Base-by-base conservation (phyloP, 805 yeast species). In the Sugiyamaella smithiae region DNA sequence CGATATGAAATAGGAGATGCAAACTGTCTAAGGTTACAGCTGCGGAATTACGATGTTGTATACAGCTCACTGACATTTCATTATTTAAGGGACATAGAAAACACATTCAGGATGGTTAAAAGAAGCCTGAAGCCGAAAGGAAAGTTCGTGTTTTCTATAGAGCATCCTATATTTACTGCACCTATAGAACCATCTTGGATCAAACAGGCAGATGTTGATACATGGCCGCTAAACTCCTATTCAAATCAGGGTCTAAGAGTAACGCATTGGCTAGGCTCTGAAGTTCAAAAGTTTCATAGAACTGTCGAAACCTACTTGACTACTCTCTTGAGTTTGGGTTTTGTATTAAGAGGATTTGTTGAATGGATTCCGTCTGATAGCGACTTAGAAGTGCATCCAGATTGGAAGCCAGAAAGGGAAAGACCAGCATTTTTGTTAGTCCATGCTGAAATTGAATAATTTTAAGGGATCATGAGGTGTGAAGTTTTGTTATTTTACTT, bases 31-130 rank as follows among this genome's bases (percentile, higher is more conserved):
- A 12, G 4, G 22, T 16, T 35, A 12, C 22, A 14, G 19, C 11
- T 12, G 4, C 12, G 20, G 4, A 35, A 19, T 20, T 35, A 35
- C 16, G 38, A 35, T 19, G 8, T 35, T 4, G 22, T 35, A 12
- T 35, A 35, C 38, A 35, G 38, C 38, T 35, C 38, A 12, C 20
- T 35, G 22, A 12, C 38, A 16, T 35, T 35, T 12, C 38, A 35
- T 20, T 35, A 35, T 35, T 16, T 35, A 7, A 19, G 12, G 16
- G 38, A 35, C 22, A 35, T 35, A 11, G 20, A 35, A 5, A 5
- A 35, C 38, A 16, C 16, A 11, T 35, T 35, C 38, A 19, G 3
- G 9, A 4, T 5, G 22, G 38, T 35, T 14, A 14, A 35, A 4
- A 16, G 11, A 4, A 19, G 38, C 19, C 8, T 35, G 20, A 35